Evolutionary conservation across 176 grass and related monocot genomes (phyloP).

Genomic region (Oryza rufipogon): DNA sequence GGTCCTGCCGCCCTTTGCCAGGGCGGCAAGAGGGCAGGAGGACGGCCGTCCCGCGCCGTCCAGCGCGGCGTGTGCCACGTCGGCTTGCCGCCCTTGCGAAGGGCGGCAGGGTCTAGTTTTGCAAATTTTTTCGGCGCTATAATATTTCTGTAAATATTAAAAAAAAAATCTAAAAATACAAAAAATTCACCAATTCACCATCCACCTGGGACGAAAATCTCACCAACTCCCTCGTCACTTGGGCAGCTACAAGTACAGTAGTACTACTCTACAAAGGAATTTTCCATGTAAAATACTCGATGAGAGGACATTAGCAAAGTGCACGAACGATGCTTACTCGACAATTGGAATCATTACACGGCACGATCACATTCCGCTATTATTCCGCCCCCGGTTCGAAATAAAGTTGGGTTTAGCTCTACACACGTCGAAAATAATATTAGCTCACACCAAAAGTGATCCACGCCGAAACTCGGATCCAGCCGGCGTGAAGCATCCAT

Average conservation of each 20-base stretch:
- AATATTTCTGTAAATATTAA: no score
- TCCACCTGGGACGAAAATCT: no score
- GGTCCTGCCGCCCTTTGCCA: no score
- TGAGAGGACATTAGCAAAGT: background rate
- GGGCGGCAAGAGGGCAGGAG: no score
- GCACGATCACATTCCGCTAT: background rate
- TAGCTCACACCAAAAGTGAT: background rate
- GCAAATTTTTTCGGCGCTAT: no score
- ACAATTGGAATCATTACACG: background rate
- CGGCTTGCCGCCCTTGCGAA: no score
- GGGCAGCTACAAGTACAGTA: background rate
- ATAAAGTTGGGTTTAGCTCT: constrained; percentile 30
- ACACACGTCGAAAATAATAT: background rate
- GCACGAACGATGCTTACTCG: background rate
- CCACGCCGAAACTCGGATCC: background rate
- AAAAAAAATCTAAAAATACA: no score
- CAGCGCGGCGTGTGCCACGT: no score
- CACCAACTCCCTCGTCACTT: no score
- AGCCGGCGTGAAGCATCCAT: background rate
- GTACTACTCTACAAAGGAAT: background rate
- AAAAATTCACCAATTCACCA: no score
- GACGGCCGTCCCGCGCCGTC: no score
- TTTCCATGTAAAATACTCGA: background rate
- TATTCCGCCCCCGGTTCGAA: constrained; percentile 5
- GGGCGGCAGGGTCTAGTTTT: no score